Conservation (phyloP, 306 rosid genomes). For the Fagus crenata region DNA sequence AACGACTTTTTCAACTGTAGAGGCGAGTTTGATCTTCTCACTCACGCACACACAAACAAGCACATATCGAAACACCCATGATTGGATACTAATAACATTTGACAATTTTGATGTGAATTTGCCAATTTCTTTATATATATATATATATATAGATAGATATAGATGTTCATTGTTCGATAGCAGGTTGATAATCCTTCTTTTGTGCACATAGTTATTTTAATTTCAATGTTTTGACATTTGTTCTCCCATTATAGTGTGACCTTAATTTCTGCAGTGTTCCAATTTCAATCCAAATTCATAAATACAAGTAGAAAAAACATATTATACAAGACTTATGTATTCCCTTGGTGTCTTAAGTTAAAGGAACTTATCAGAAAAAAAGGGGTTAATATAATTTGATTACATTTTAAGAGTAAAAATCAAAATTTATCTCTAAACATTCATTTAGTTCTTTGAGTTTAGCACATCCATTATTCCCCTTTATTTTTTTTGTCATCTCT, state of each 20-base stretch:
- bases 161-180: background rate
- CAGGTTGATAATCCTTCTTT: background rate
- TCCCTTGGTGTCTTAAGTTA: background rate
- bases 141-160: background rate
- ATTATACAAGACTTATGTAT: background rate
- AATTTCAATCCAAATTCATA: background rate
- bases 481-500: background rate
- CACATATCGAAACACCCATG: background rate
- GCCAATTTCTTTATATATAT: background rate
- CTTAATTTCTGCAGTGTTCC: background rate
- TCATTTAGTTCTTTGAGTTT: background rate
- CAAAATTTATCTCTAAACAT: background rate
- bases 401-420: background rate
- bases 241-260: background rate
- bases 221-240: background rate
- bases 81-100: background rate
- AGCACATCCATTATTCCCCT: background rate
- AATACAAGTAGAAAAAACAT: background rate
- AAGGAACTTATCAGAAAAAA: background rate
- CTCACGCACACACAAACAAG: background rate
- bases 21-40: slow-evolving; percentile 39
- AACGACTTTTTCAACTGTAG: slow-evolving; percentile 35
- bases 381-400: background rate
- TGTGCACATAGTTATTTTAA: background rate
- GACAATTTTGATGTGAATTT: background rate